Conservation (phyloP, 257 asterid genomes). For the Cruciata laevipes region DNA sequence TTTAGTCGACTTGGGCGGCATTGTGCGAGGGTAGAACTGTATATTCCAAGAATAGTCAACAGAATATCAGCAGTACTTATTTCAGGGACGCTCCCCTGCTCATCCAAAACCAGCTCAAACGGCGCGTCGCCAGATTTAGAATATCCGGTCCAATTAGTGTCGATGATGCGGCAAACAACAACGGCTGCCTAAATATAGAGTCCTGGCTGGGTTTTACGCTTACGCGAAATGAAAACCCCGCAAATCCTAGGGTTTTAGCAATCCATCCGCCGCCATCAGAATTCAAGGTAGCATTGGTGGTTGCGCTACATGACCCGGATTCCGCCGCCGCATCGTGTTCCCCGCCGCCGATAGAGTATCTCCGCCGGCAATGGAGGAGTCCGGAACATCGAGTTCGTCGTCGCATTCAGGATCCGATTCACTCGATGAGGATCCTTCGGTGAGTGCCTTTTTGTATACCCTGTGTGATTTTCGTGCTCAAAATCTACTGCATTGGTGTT, state of each 20-base stretch:
- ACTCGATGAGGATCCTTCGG: conserved; percentile 22
- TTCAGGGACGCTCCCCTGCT: not conserved
- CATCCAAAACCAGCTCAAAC: not conserved
- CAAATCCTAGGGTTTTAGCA: conserved; percentile 39
- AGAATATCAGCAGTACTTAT: not conserved
- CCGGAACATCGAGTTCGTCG: conserved; percentile 31
- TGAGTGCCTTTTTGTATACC: conserved; percentile 17
- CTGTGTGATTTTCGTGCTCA: not conserved
- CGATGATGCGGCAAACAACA: not conserved
- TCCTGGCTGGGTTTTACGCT: not conserved
- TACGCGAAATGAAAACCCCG: not conserved
- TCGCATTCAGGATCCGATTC: conserved; percentile 42
- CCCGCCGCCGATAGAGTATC: conserved; percentile 28
- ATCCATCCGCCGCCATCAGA: conserved; percentile 40
- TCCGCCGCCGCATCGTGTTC: conserved; percentile 60
- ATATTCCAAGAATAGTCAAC: not conserved
- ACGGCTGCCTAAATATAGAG: not conserved
- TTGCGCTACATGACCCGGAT: conserved; percentile 46
- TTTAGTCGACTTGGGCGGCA: not conserved
- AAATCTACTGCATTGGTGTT: not conserved
- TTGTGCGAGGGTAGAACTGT: conserved; percentile 1
- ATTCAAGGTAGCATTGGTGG: conserved; percentile 11
- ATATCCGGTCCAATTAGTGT: conserved; percentile 21
- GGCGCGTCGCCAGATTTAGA: conserved; percentile 13
- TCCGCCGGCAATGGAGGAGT: conserved; percentile 65